phyloP scores from a whole-genome alignment of 176 grass and related monocot species.

The Oryza brachyantha region DNA sequence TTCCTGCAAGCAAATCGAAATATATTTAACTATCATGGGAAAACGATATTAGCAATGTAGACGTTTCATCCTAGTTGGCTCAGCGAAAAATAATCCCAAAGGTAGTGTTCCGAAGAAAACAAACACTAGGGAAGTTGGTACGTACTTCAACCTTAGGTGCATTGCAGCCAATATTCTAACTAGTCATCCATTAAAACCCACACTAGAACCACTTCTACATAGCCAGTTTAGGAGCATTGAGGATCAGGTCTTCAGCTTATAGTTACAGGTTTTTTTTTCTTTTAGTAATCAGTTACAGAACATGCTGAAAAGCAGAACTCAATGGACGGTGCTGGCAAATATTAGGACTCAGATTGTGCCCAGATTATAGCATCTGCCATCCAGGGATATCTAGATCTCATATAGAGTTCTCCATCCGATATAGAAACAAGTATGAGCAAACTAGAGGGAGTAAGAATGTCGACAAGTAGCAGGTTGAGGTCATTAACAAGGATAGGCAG shows the following conservation, averaged over 20 bases:
- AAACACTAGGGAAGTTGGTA: neutral
- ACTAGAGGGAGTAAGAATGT: too few species aligned
- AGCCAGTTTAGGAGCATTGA: neutral
- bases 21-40: conserved; percentile 5
- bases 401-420: neutral
- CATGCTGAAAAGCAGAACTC: neutral
- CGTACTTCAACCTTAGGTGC: neutral
- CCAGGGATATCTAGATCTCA: neutral
- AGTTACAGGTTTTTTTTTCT: too few species aligned
- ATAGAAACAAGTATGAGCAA: too few species aligned
- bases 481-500: neutral
- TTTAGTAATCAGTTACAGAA: neutral
- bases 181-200: neutral
- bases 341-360: too few species aligned
- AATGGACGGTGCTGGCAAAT: neutral
- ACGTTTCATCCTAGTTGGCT: neutral
- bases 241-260: neutral
- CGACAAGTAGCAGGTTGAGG: neutral
- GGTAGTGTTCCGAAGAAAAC: neutral
- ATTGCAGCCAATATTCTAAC: conserved; percentile 1
- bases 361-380: neutral
- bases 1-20: conserved; percentile 46
- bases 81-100: neutral
- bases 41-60: neutral
- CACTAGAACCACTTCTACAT: neutral